Conservation (phyloP, 306 rosid species). For the Cucumis sativus region DNA sequence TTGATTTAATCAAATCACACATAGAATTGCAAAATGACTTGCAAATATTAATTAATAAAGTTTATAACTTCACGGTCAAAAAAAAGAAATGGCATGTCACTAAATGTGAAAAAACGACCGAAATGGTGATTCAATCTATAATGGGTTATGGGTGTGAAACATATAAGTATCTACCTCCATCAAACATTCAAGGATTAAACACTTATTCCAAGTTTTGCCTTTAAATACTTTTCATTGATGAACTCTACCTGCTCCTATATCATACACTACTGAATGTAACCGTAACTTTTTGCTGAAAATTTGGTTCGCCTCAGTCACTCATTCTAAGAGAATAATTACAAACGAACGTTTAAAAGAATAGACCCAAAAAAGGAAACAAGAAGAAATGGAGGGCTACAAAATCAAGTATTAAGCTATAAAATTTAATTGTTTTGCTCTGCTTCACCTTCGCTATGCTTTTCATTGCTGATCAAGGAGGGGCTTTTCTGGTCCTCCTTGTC, state of each 20-base stretch:
- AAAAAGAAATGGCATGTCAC: no score
- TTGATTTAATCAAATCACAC: no score
- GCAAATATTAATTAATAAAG: no score
- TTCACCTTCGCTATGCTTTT: constrained; percentile 14
- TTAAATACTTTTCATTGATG: neutral
- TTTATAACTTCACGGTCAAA: no score
- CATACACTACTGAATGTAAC: constrained; percentile 1
- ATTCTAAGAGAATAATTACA: constrained; percentile 13
- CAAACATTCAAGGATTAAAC: neutral
- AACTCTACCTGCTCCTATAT: constrained; percentile 1
- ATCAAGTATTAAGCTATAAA: constrained; percentile 4
- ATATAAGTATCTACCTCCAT: no score
- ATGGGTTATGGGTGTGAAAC: no score
- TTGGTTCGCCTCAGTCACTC: neutral
- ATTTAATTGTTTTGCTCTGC: constrained; percentile 20
- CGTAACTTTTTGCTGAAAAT: neutral
- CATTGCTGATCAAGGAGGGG: constrained; percentile 23
- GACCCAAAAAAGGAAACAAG: neutral
- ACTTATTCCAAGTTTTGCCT: neutral
- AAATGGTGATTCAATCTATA: no score
- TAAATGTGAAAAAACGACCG: no score
- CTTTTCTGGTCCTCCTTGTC: constrained; percentile 24
- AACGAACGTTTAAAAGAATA: constrained; percentile 3
- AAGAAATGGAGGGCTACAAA: constrained; percentile 10
- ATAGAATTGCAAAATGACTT: no score